Evolutionary conservation across 2,329 filamentous ascomycete species (phyloP), one percentile per base, ranked within the genome.

Genomic region (Cladosporium sp.): DNA sequence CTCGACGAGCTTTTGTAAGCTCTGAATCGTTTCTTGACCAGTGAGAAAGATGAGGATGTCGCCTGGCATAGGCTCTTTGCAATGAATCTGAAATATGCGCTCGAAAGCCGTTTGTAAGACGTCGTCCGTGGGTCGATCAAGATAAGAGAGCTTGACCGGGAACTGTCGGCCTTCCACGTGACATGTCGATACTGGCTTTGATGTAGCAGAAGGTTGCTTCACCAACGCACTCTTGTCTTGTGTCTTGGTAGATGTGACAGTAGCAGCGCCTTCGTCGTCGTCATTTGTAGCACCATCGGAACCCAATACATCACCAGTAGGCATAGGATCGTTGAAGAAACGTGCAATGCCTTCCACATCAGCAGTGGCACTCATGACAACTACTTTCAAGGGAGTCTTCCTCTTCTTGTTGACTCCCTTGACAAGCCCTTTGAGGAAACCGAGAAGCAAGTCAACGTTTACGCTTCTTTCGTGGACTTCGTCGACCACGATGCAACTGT

Each of bases 301-400:
- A 38, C 54, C 54, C 14, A 49, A 20, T 9, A 49, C 54, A 19
- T 58, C 38, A 20, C 22, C 63, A n/a, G 65, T 61, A 5, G 77
- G 75, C n/a, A 54, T 59, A 38, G 59, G 20, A 64, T 66, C 36
- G 76, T 52, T 49, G 64, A 97, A 97, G 72, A 96, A 97, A 0
- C 78, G 77, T 43, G 84, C 81, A 34, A 97, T 85, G 58, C 83
- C 85, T 61, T 93, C 87, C 59, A 96, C 86, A 72, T 97, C 90
- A 38, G 92, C 90, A 6, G 94, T 99, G 51, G 94, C 94, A 80
- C 92, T 97, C 94, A 99, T 99, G 70, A 97, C 84, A 36, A 96
- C 84, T 3, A 97, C 86, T 72, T 96, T 97, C 58, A 99, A 77
- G 1, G 89, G 87, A 30, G 88, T 77, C 5, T 88, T 89, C 7